Base-by-base conservation (phyloP, 2,329 filamentous ascomycete species). In the Penicillium sp. region DNA sequence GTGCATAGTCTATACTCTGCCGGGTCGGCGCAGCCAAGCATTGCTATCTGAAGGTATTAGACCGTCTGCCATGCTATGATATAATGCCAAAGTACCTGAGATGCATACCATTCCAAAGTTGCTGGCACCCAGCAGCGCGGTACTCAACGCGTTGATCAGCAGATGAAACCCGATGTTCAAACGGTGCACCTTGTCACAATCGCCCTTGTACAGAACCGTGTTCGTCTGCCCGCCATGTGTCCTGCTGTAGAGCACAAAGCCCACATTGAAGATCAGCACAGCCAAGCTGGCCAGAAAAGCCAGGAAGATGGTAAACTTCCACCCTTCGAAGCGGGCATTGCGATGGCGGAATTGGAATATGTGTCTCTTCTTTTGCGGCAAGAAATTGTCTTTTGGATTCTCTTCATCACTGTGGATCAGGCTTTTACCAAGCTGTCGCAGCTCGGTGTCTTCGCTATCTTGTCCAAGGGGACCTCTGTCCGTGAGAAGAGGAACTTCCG, bases 11-110 rank as follows among this genome's bases (percentile, higher is more conserved):
- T 11, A 83, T 64, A 42, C 83, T 79, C 8, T 63, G 57, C 23
- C 81, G 67, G 0, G 77, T 82, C 0, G 81, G 81, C 0, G 80
- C 74, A 12, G 68, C 74, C 12, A 84, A 65, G 20, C 76, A 70
- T 58, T 83, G 81, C 35, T 40, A 40, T 18, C 11, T 18, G 33
- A 38, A n/a, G 16, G 5, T 6, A 40, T 40, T 38, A 38, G 33
- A 30, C 9, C 26, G 26, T n/a, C n/a, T n/a, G n/a, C n/a, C n/a
- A 30, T 16, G 14, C 33, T 38, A 6, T 38, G 4, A 5, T 4
- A 11, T 4, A 38, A 16, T 16, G 8, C 16, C 26, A 30, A 30
- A 30, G 9, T 5, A 30, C 5, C 26, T 30, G 30, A 9, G 5
- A 9, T 33, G 9, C 12, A 18, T 18, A 40, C 35, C 77, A 82